Percentiles rank a stretch among this genome's conserved stretches.
phyloP scores from a whole-genome alignment of 2,329 filamentous ascomycete species.

The Piedraia hortae region DNA sequence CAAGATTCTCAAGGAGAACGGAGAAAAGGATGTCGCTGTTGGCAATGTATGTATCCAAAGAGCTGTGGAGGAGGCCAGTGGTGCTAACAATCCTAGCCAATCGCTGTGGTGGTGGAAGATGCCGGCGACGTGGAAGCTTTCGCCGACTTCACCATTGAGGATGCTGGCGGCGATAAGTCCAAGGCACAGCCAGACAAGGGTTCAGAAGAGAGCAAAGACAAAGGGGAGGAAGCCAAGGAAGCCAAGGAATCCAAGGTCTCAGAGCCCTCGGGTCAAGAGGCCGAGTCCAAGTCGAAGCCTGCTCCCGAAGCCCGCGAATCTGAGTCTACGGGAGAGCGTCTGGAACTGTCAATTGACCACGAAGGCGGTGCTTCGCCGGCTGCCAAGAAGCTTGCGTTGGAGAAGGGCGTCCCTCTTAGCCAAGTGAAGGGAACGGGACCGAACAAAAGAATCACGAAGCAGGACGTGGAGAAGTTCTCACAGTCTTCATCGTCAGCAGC shows the following conservation, averaged over 20 bases:
- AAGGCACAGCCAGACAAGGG: conserved; percentile 29
- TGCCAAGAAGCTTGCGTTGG: conserved; percentile 57
- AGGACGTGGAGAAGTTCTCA: conserved; percentile 65
- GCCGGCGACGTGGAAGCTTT: conserved; percentile 68
- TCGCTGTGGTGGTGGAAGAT: conserved; percentile 83
- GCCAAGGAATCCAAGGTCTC: no score
- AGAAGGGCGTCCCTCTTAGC: conserved; percentile 54
- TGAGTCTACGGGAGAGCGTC: conserved; percentile 42
- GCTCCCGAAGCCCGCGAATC: conserved; percentile 38
- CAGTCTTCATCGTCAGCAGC: conserved; percentile 22
- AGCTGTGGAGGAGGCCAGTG: not conserved
- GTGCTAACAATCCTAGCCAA: conserved; percentile 34
- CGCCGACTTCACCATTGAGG: conserved; percentile 61
- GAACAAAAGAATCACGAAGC: conserved; percentile 65
- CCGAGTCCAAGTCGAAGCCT: conserved; percentile 28
- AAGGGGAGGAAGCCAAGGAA: conserved; percentile 29
- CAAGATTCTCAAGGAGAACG: conserved; percentile 76
- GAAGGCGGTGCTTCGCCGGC: conserved; percentile 44
- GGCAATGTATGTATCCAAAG: conserved; percentile 56
- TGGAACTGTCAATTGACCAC: conserved; percentile 65
- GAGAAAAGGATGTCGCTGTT: conserved; percentile 79
- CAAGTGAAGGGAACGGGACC: conserved; percentile 66
- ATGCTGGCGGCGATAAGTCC: conserved; percentile 63
- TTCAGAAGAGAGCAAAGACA: conserved; percentile 36
- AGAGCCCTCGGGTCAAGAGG: no score